These are phyloP conservation scores for Aegilops speltoides DNA, from an alignment of 176 grass and related monocot genomes.

Conservation along the genomic window DNA sequence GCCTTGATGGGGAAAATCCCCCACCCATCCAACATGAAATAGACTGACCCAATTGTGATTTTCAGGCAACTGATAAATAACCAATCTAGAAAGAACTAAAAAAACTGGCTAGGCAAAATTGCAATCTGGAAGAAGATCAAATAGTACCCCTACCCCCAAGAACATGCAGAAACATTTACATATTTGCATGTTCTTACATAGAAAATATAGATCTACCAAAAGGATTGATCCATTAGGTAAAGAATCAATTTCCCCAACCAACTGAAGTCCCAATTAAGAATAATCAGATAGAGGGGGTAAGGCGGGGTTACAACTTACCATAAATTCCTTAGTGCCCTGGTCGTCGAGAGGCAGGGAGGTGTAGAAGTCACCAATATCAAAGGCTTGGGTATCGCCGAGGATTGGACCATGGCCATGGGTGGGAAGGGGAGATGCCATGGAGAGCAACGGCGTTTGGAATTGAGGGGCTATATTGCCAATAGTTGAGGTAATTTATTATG, in stretches of 20 bases:
- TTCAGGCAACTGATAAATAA: no score
- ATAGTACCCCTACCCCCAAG: background rate
- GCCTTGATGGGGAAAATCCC: no score
- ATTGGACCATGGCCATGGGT: background rate
- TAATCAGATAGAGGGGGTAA: background rate
- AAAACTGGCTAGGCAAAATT: background rate
- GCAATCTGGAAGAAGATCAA: background rate
- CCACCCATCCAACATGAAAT: no score
- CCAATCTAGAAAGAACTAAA: background rate
- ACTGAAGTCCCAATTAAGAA: background rate
- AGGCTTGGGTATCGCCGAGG: background rate
- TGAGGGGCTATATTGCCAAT: no score
- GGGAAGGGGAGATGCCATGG: no score
- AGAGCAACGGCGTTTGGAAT: no score
- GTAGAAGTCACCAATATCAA: background rate
- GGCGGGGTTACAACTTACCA: background rate
- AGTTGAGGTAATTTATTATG: no score
- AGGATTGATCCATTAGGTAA: background rate
- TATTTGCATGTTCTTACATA: background rate
- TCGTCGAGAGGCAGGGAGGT: background rate
- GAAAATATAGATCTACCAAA: background rate
- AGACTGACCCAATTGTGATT: no score
- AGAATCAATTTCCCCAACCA: background rate
- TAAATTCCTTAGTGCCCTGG: background rate
- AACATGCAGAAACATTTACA: background rate